Conservation (phyloP, 2,329 filamentous ascomycete species). For the Acrodontium crateriforme region DNA sequence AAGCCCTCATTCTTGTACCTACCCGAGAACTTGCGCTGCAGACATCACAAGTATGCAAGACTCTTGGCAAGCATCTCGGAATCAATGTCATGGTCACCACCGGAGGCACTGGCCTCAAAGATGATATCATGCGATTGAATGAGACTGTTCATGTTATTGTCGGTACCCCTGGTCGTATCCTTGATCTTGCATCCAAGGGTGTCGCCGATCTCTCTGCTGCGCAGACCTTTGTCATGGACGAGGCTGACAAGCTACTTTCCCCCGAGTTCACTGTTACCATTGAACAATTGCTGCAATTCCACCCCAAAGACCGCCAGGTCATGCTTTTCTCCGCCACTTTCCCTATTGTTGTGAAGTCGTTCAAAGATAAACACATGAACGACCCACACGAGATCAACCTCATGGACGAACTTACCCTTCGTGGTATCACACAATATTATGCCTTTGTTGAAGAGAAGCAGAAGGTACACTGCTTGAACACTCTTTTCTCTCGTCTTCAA, state of each 20-base stretch:
- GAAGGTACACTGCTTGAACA: constrained; percentile 98
- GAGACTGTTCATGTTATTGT: constrained; percentile 96
- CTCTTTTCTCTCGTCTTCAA: constrained; percentile 94
- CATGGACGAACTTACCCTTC: constrained; percentile 96
- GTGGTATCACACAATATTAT: constrained; percentile 98
- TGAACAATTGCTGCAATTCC: constrained; percentile 86
- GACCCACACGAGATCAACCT: constrained; percentile 97
- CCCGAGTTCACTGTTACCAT: constrained; percentile 95
- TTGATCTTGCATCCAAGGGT: constrained; percentile 90
- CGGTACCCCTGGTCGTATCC: constrained; percentile 88
- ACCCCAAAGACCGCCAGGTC: constrained; percentile 93
- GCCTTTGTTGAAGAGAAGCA: constrained; percentile 99
- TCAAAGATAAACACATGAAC: constrained; percentile 95
- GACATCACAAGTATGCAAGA: constrained; percentile 98
- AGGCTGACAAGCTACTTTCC: constrained; percentile 94
- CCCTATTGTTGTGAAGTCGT: constrained; percentile 90
- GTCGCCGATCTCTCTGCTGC: constrained; percentile 94
- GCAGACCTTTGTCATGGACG: constrained; percentile 98
- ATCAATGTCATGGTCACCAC: constrained; percentile 99
- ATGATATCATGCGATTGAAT: constrained; percentile 90
- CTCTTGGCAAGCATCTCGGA: constrained; percentile 87
- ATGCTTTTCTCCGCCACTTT: constrained; percentile 99
- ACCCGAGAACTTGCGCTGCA: constrained; percentile 95
- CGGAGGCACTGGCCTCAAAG: constrained; percentile 83
- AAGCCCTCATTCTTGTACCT: constrained; percentile 90